Conservation (phyloP, 2,329 filamentous ascomycete species). For the Hirsutella thompsonii region DNA sequence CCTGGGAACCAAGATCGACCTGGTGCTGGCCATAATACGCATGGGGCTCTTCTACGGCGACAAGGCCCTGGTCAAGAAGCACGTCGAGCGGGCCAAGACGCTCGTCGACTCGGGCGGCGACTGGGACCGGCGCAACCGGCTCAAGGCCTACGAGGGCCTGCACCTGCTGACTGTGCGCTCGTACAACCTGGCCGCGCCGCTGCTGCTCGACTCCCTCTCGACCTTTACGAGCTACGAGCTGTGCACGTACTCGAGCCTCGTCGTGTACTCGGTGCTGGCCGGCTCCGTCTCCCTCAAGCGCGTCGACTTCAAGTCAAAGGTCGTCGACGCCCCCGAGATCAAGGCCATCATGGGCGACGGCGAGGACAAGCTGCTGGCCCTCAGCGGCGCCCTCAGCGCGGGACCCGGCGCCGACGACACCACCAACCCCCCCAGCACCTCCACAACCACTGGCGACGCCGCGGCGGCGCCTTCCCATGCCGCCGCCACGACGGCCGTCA, state of each 20-base stretch:
- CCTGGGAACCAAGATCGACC: constrained; percentile 91
- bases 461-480: too few relatives aligned
- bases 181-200: constrained; percentile 77
- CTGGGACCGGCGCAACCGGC: constrained; percentile 94
- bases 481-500: constrained; percentile 53
- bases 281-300: constrained; percentile 91
- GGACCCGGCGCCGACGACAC: constrained; percentile 72
- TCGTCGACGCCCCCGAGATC: constrained; percentile 96
- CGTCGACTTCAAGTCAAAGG: constrained; percentile 97
- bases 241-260: constrained; percentile 89
- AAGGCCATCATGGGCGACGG: constrained; percentile 88
- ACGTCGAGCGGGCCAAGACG: constrained; percentile 75
- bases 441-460: too few relatives aligned
- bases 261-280: constrained; percentile 90
- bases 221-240: constrained; percentile 98
- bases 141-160: constrained; percentile 96
- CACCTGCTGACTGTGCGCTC: constrained; percentile 87
- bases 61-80: constrained; percentile 83
- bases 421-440: too few relatives aligned
- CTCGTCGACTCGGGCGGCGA: constrained; percentile 92
- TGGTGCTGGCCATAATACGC: constrained; percentile 91
- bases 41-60: constrained; percentile 95
- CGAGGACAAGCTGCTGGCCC: constrained; percentile 74
- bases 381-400: constrained; percentile 68
- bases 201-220: constrained; percentile 91